A percentile compares a stretch with the other conserved stretches of the same genome.
These are phyloP conservation scores for Apostasia shenzhenica DNA, from an alignment of 106 monocot species.

Conservation along the genomic window DNA sequence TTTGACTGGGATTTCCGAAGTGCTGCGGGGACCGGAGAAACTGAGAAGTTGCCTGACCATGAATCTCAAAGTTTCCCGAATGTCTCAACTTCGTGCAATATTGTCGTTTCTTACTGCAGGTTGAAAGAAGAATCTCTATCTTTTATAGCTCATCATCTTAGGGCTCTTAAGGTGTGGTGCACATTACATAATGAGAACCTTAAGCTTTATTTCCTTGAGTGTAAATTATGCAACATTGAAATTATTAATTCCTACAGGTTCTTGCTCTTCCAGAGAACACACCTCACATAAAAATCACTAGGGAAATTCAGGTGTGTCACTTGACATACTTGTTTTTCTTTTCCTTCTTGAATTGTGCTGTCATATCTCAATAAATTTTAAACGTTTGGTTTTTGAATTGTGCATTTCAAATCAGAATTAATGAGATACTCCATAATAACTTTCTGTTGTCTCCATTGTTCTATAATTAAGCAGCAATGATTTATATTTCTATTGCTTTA, in stretches of 20 bases:
- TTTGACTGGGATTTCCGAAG: constrained; percentile 1
- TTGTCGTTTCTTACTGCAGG: background rate
- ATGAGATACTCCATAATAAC: background rate
- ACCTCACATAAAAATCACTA: background rate
- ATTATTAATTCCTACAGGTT: background rate
- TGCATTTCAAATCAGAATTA: background rate
- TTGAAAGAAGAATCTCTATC: constrained; percentile 3
- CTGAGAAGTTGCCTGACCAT: background rate
- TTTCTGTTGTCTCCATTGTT: background rate
- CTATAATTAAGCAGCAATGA: background rate
- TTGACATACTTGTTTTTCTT: background rate
- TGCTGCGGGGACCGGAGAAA: background rate
- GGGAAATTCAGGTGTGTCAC: constrained; percentile 1
- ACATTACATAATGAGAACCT: background rate
- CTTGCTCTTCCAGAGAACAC: background rate
- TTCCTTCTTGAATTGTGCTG: too few species aligned
- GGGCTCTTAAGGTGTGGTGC: background rate
- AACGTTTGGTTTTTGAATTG: too few species aligned
- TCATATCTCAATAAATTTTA: too few species aligned
- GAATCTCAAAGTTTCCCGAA: background rate
- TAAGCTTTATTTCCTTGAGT: background rate
- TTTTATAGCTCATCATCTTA: constrained; percentile 5
- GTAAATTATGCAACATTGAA: constrained; percentile 4
- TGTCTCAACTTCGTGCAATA: constrained; percentile 2
- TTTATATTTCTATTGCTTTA: too few species aligned